phyloP scores from a whole-genome alignment of 192 early-diverging fungal genomes.

The Entomortierella beljakovae region DNA sequence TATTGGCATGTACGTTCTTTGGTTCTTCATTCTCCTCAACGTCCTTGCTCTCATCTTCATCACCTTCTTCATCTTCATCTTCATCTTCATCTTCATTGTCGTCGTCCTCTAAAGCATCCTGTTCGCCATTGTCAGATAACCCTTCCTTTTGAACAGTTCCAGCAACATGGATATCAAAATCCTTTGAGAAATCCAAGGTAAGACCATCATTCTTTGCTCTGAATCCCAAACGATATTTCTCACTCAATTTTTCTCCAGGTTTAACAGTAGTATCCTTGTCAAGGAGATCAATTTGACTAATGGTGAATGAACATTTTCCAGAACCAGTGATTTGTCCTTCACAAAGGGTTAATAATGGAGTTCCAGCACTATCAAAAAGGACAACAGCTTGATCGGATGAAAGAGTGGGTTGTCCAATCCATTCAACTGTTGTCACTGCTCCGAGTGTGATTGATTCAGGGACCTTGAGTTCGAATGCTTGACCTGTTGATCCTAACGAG shows the following conservation, averaged over 20 bases:
- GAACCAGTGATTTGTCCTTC: conserved; percentile 23
- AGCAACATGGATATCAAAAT: conserved; percentile 6
- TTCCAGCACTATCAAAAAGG: conserved; percentile 11
- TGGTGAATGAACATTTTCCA: conserved; percentile 30
- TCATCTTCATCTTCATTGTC: neutral
- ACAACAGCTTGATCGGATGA: conserved; percentile 21
- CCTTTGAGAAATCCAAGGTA: conserved; percentile 14
- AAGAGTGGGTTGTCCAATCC: conserved; percentile 25
- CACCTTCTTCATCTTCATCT: neutral
- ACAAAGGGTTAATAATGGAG: conserved; percentile 13
- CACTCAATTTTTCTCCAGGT: neutral
- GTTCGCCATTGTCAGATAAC: neutral
- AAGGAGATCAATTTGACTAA: conserved; percentile 7
- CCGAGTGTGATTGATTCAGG: conserved; percentile 9
- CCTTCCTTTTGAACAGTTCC: neutral
- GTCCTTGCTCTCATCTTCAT: neutral
- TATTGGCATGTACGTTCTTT: too few relatives aligned
- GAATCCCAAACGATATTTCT: conserved; percentile 17
- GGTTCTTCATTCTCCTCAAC: neutral
- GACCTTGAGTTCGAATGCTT: conserved; percentile 3
- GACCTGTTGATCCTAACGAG: neutral
- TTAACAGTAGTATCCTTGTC: neutral
- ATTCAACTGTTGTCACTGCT: conserved; percentile 25
- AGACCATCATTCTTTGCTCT: conserved; percentile 8
- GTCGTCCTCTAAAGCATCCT: conserved; percentile 1